Percentiles rank a stretch among this genome's conserved stretches.
These are phyloP conservation scores for Lasiosphaeria ovina DNA, from an alignment of 495 filamentous ascomycete genomes.

Conservation along the genomic window DNA sequence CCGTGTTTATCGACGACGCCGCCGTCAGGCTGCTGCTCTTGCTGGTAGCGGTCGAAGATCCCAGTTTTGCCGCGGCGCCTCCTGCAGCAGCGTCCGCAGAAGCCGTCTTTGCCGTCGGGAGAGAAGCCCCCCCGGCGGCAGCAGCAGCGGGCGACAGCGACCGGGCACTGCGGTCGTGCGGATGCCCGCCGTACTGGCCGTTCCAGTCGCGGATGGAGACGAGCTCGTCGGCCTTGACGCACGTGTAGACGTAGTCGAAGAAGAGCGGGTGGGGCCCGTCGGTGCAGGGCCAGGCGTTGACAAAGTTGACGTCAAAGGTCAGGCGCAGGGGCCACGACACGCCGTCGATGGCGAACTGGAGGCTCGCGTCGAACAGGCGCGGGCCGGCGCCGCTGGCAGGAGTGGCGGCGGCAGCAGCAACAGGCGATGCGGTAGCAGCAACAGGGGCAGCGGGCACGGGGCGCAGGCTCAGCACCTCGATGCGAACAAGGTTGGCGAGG, in stretches of 20 bases:
- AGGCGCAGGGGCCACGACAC: constrained; percentile 62
- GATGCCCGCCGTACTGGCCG: constrained; percentile 26
- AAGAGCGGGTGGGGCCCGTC: constrained; percentile 68
- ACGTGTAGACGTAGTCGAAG: constrained; percentile 60
- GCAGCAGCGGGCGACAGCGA: constrained; percentile 19
- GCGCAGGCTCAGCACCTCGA: constrained; percentile 61
- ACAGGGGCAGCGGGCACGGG: constrained; percentile 3
- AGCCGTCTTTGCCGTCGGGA: no score
- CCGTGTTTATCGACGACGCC: not conserved
- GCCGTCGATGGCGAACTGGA: constrained; percentile 66
- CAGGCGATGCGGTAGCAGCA: not conserved
- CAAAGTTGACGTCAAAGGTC: constrained; percentile 63
- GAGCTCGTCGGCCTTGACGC: constrained; percentile 56
- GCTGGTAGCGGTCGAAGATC: not conserved
- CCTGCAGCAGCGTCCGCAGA: not conserved
- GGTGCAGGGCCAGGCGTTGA: constrained; percentile 64
- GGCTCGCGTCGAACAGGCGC: constrained; percentile 57
- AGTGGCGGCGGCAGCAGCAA: no score
- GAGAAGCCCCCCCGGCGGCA: not conserved
- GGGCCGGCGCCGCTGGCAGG: constrained; percentile 26
- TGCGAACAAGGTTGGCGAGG: constrained; percentile 57
- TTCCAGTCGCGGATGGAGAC: constrained; percentile 63
- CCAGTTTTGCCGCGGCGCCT: not conserved
- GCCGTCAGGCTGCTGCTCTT: not conserved
- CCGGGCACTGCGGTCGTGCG: constrained; percentile 20